phyloP scores from a whole-genome alignment of 306 rosid genomes.

The Vachellia collinsii region DNA sequence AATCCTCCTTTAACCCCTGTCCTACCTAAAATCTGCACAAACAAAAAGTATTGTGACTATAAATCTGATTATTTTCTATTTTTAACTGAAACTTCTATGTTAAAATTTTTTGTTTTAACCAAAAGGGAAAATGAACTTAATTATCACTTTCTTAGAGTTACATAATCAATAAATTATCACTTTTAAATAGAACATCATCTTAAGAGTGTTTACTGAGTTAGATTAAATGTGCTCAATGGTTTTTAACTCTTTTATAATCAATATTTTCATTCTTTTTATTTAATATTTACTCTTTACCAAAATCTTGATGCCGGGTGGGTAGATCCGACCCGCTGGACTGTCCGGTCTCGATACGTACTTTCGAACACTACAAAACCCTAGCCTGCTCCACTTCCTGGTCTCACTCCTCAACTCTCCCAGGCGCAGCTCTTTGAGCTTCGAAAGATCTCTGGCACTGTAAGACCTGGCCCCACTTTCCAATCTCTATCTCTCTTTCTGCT shows the following conservation, averaged over 20 bases:
- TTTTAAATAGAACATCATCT: no score
- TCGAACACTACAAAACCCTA: constrained; percentile 45
- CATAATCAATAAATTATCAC: background rate
- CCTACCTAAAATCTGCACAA: no score
- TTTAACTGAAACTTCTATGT: no score
- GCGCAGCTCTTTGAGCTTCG: constrained; percentile 24
- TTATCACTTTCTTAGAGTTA: background rate
- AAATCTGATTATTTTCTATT: no score
- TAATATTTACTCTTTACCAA: no score
- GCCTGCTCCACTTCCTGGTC: background rate
- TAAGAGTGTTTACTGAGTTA: no score
- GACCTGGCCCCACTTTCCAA: background rate
- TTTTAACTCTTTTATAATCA: no score
- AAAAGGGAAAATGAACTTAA: no score
- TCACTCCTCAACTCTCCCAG: background rate
- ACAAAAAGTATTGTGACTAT: background rate
- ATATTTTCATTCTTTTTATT: no score
- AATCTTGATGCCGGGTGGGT: background rate
- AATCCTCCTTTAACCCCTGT: no score
- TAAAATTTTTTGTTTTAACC: no score
- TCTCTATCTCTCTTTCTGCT: background rate
- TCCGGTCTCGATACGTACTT: background rate
- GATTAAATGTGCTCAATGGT: no score
- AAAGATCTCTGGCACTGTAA: constrained; percentile 36
- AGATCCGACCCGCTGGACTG: constrained; percentile 32